Evolutionary conservation across 2,329 filamentous ascomycete species (phyloP), one percentile per base, ranked within the genome.

Genomic region (Aspergillus terreus): DNA sequence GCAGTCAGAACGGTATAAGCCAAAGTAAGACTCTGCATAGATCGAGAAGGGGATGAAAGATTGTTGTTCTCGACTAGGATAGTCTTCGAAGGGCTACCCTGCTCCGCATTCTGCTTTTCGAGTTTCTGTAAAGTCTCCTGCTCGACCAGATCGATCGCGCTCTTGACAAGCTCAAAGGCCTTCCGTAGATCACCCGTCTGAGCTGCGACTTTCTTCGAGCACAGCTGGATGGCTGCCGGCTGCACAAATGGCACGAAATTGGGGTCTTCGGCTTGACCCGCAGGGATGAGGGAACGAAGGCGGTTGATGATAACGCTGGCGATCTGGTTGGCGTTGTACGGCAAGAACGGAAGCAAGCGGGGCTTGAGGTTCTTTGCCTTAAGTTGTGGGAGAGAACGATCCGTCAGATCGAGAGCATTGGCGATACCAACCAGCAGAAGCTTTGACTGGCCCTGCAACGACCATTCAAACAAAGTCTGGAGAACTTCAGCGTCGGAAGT

Each of bases 391-490:
- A 99, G 80, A 62, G 96, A 96, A 9, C 94, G 88, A 67, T 97
- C 94, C 0, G 94, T 99, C 51, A 99, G 78, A 67, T 99, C 94
- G 49, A 99, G 79, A 4, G 94, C 94, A 65, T 99, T 99, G 61
- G 94, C 94, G 64, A 99, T 96, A 44, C 94, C 94, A 46, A 99
- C 82, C 15, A 99, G 78, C 33, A 94, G 78, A 4, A 99, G 83
- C 17, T 83, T 84, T 0, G 94, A 96, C 1, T 83, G 82, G 57
- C 85, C 85, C 56, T 90, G 83, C 63, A 99, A 77, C 1, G 94
- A 95, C 92, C 92, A 97, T 68, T 96, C 92, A 61, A 99, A 96
- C n/a, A 99, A 78, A 55, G 85, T 88, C 73, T 97, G 96, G 12
- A 99, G 78, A 49, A 94, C 87, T 60, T 95, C 90, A 52, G 94